Conservation (phyloP, 225 moss, liverwort and hornwort genomes). For the Climacium dendroides region DNA sequence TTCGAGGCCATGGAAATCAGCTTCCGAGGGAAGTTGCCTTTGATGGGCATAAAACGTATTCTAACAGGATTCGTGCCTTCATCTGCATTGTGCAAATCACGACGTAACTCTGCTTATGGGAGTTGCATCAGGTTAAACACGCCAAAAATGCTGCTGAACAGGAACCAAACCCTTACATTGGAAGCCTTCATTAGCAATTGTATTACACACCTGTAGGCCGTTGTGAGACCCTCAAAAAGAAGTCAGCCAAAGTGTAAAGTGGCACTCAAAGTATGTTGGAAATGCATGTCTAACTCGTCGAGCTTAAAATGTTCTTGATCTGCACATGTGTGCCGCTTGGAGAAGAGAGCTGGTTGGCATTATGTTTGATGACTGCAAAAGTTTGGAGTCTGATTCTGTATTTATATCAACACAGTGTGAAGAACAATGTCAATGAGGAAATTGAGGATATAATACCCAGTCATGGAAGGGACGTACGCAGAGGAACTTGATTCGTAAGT, state of each 20-base stretch:
- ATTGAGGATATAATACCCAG: background rate
- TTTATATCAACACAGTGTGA: conserved; percentile 13
- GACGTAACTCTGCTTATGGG: background rate
- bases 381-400: background rate
- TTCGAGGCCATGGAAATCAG: background rate
- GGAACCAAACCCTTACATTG: background rate
- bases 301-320: background rate
- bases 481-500: background rate
- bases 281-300: background rate
- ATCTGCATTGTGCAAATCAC: background rate
- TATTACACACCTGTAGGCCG: background rate
- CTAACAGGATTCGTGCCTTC: background rate
- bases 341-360: background rate
- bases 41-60: background rate
- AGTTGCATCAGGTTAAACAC: background rate
- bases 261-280: background rate
- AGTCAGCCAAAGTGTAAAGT: background rate
- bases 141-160: background rate
- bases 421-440: conserved; percentile 2
- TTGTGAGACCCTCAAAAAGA: background rate
- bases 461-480: background rate
- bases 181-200: background rate
- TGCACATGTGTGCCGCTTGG: background rate
- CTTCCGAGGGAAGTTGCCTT: background rate
- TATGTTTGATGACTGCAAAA: background rate